Conservation (phyloP, 179 eudicot species). For the Amaranthus tricolor region DNA sequence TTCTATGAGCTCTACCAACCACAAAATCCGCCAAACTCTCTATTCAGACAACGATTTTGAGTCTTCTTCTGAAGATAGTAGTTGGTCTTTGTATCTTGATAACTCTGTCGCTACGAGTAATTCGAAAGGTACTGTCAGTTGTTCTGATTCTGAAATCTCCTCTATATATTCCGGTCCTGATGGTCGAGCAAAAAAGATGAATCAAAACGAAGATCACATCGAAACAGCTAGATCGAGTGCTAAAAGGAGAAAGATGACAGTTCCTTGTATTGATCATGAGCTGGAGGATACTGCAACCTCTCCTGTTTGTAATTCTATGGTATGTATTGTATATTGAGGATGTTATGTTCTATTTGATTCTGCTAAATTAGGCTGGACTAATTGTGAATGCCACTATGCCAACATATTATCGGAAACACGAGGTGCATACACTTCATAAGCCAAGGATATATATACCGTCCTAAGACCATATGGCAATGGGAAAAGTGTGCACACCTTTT, state of each 20-base stretch:
- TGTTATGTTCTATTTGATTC: background rate
- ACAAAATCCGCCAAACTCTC: conserved; percentile 14
- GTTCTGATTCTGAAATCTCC: conserved; percentile 20
- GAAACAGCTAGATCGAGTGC: conserved; percentile 18
- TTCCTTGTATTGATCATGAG: conserved; percentile 28
- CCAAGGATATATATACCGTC: too few species aligned
- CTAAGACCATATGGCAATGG: too few species aligned
- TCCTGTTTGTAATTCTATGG: conserved; percentile 29
- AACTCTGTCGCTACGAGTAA: conserved; percentile 8
- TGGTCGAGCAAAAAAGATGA: background rate
- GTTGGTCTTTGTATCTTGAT: conserved; percentile 30
- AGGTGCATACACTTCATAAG: too few species aligned
- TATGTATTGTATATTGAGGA: conserved; percentile 23
- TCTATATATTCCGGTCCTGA: conserved; percentile 19
- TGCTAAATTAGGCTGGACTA: background rate
- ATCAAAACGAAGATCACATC: background rate
- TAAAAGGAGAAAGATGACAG: conserved; percentile 23
- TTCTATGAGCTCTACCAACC: conserved; percentile 36
- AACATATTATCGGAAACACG: too few species aligned
- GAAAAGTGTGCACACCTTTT: too few species aligned
- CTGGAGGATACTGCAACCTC: conserved; percentile 45
- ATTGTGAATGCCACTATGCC: background rate
- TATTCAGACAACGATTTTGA: background rate
- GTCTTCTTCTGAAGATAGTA: conserved; percentile 26
- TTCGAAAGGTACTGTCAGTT: background rate